phyloP scores from a whole-genome alignment of 139 green algal genomes.

The Nannochloris sp. region DNA sequence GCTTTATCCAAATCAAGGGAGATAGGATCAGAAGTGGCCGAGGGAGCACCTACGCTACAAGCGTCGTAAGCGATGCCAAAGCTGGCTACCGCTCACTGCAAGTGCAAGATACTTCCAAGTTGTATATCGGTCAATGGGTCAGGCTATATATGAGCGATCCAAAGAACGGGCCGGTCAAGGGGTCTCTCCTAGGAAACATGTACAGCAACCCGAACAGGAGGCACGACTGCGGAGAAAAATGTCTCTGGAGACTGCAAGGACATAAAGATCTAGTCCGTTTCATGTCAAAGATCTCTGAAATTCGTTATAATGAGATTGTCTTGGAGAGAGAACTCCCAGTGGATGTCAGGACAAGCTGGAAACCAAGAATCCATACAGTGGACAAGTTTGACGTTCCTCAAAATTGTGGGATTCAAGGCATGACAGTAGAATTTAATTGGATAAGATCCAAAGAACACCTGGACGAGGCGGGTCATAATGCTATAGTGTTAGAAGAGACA shows the following conservation, averaged over 20 bases:
- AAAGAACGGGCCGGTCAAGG: constrained; percentile 1
- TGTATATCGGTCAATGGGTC: neutral
- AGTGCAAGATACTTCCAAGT: neutral
- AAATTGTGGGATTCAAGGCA: constrained; percentile 6
- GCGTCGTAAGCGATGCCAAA: neutral
- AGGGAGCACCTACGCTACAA: neutral
- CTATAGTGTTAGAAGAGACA: neutral
- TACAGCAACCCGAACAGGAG: neutral
- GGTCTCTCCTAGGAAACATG: neutral
- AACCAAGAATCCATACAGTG: constrained; percentile 2
- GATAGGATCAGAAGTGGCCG: no score
- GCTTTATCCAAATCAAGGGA: neutral
- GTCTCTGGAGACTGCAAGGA: neutral
- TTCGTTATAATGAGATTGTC: neutral
- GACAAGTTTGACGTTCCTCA: neutral
- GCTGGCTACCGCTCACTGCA: neutral
- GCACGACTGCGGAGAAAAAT: constrained; percentile 2
- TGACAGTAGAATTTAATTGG: neutral
- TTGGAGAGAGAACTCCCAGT: constrained; percentile 6
- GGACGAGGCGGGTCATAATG: constrained; percentile 1
- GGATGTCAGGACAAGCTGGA: constrained; percentile 1
- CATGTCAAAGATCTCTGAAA: neutral
- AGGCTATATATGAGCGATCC: constrained; percentile 3
- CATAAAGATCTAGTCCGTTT: constrained; percentile 3
- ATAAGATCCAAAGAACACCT: neutral